phyloP scores from a whole-genome alignment of 805 yeast genomes.

The Candida ponderosae region DNA sequence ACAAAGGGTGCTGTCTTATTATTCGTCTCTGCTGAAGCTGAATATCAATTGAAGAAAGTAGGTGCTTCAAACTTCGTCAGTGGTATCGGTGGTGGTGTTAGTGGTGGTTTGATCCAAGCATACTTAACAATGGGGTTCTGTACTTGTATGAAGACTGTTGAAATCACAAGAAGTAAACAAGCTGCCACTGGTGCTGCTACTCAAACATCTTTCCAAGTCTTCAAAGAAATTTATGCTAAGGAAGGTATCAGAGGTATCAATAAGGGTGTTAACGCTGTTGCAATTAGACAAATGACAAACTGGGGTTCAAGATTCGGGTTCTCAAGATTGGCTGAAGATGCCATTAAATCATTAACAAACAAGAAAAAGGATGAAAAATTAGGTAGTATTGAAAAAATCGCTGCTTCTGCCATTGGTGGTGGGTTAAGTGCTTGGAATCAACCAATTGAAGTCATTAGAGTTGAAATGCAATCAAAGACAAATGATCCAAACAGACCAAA shows the following conservation, averaged over 20 bases:
- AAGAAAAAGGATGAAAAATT: constrained; percentile 58
- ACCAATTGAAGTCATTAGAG: constrained; percentile 96
- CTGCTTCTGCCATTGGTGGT: constrained; percentile 89
- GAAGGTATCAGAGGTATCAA: constrained; percentile 95
- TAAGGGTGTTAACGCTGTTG: constrained; percentile 97
- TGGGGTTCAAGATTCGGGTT: constrained; percentile 98
- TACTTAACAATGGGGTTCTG: constrained; percentile 96
- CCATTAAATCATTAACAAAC: constrained; percentile 55
- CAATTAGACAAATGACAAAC: constrained; percentile 97
- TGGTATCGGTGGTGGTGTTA: constrained; percentile 93
- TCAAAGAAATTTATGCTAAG: constrained; percentile 69
- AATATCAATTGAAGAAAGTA: constrained; percentile 57
- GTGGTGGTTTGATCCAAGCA: constrained; percentile 96
- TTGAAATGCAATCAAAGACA: constrained; percentile 97
- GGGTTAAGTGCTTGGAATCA: constrained; percentile 98
- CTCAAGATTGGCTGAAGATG: constrained; percentile 84
- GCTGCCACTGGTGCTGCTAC: constrained; percentile 59
- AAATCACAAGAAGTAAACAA: constrained; percentile 86
- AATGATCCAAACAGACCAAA: constrained; percentile 92
- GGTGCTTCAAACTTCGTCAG: constrained; percentile 69
- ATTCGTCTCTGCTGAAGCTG: constrained; percentile 89
- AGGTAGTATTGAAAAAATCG: constrained; percentile 70
- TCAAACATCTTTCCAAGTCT: constrained; percentile 77
- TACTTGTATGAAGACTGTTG: constrained; percentile 98
- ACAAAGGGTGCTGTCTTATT: constrained; percentile 95